A percentile compares a stretch with the other conserved stretches of the same genome.
phyloP scores from a whole-genome alignment of 2,329 filamentous ascomycete genomes.

The Colletotrichum eremochloae region DNA sequence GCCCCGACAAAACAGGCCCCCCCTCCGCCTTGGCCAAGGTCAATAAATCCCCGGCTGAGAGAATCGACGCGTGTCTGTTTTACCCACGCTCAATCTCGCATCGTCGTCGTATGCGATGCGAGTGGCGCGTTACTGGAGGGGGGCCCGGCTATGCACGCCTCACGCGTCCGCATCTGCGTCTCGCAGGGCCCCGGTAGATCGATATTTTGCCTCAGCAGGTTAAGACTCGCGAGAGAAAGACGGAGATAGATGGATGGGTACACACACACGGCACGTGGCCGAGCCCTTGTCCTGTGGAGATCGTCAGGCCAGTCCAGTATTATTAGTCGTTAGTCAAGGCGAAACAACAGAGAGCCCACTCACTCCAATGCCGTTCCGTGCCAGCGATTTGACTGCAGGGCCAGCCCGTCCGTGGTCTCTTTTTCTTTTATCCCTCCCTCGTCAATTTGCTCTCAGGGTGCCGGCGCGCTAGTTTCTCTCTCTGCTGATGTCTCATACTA shows the following conservation, averaged over 20 bases:
- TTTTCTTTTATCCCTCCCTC: not conserved
- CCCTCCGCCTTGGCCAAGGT: not conserved
- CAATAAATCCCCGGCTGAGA: not conserved
- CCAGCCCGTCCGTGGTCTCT: not conserved
- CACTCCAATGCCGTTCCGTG: slow-evolving; percentile 15
- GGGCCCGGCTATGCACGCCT: slow-evolving; percentile 1
- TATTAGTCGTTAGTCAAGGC: slow-evolving; percentile 19
- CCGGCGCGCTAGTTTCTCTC: slow-evolving; percentile 22
- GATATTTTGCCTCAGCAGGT: slow-evolving; percentile 17
- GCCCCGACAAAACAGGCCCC: not conserved
- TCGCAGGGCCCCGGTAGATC: slow-evolving; percentile 4
- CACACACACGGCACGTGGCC: slow-evolving; percentile 22
- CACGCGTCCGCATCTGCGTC: slow-evolving; percentile 4
- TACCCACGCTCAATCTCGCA: not conserved
- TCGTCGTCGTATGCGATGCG: slow-evolving; percentile 5
- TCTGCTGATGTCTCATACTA: not conserved
- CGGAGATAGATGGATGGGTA: not conserved
- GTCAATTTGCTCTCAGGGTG: slow-evolving; percentile 26
- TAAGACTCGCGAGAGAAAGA: not conserved
- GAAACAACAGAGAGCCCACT: slow-evolving; percentile 24
- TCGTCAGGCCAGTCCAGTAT: slow-evolving; percentile 1
- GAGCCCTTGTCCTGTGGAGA: slow-evolving; percentile 15
- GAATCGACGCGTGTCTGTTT: not conserved
- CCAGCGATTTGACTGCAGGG: not conserved
- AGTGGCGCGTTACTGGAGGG: not conserved